Evolutionary conservation across 2,329 filamentous ascomycete species (phyloP).

Genomic region (Fusarium nelsonii): DNA sequence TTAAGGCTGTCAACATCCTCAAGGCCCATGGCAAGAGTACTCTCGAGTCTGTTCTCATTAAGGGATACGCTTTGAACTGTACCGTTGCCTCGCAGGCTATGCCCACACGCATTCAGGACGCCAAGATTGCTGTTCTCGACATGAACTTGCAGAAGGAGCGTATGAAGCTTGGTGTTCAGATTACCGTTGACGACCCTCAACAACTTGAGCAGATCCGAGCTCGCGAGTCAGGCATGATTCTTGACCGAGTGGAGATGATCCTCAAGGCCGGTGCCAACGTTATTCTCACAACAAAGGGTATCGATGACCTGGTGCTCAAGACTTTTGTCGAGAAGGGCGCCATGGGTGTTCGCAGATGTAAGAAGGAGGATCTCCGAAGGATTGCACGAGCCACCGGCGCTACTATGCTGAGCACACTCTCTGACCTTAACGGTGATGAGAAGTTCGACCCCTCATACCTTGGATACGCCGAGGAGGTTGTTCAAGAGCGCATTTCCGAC

Average conservation of each 20-base stretch:
- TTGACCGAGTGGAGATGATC: slow-evolving; percentile 96
- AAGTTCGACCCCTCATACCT: slow-evolving; percentile 92
- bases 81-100: slow-evolving; percentile 98
- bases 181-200: slow-evolving; percentile 96
- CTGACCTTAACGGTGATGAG: slow-evolving; percentile 97
- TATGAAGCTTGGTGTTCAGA: slow-evolving; percentile 99
- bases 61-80: slow-evolving; percentile 98
- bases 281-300: slow-evolving; percentile 96
- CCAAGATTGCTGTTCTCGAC: slow-evolving; percentile 96
- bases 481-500: slow-evolving; percentile 98
- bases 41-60: slow-evolving; percentile 88
- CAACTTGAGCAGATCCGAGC: slow-evolving; percentile 97
- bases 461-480: slow-evolving; percentile 92
- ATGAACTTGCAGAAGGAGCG: slow-evolving; percentile 99
- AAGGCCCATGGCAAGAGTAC: slow-evolving; percentile 97
- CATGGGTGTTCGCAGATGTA: slow-evolving; percentile 95
- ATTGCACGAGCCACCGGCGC: slow-evolving; percentile 97
- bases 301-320: slow-evolving; percentile 96
- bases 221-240: slow-evolving; percentile 90
- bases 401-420: slow-evolving; percentile 91
- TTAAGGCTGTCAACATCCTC: slow-evolving; percentile 98
- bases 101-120: slow-evolving; percentile 90
- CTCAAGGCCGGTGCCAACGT: slow-evolving; percentile 97
- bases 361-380: slow-evolving; percentile 96
- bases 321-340: slow-evolving; percentile 93